Evolutionary conservation across 179 eudicot genomes (phyloP), one percentile per base, ranked within the genome.

Genomic region (Gypsophila paniculata): DNA sequence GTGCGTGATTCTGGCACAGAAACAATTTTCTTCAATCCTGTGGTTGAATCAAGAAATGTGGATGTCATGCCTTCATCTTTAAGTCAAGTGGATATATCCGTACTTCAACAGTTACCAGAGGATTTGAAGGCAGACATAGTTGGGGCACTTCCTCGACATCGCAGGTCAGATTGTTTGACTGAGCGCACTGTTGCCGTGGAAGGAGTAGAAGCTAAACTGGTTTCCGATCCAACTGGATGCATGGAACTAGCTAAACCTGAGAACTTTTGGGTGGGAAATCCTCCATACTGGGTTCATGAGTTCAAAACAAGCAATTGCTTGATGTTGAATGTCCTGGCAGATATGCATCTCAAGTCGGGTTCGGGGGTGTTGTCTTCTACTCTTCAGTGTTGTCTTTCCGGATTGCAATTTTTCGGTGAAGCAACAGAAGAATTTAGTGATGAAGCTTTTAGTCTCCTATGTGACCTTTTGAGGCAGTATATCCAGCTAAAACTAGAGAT

Each of bases 21-120:
- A 64, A 69, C 80, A 64, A 54, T 55, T 65, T 61, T 54, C 44
- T 60, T 25, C 61, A 70, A 54, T 58, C 55, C 82, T 66, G 61
- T 68, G 64, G 52, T 79, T 36, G 71, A 72, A 55, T 69, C 84
- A 59, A 73, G 38, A 52, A 54, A 61, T 54, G 68, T 48, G 52
- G 81, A 75, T 62, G 26, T 91, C n/a, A 91, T 94, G 97, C 97
- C 99, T 60, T 81, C 85, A 53, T 94, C 99, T 82, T 77, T 88
- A 65, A 94, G 97, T 79, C 97, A 94, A 86, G 83, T 92, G 74
- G 99, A 94, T 83, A 48, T 68, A 60, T 84, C 93, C 48, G 86
- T 92, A 74, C 79, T 94, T 65, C 86, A 86, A 67, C 83, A 92
- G 74, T 81, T 94, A 74, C 97, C 99, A 36, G 85, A 92, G 77